A percentile compares a stretch with the other conserved stretches of the same genome.
These are phyloP conservation scores for Sanghuangporus baumii DNA, from an alignment of 1,284 basidiomycete species.

Conservation along the genomic window DNA sequence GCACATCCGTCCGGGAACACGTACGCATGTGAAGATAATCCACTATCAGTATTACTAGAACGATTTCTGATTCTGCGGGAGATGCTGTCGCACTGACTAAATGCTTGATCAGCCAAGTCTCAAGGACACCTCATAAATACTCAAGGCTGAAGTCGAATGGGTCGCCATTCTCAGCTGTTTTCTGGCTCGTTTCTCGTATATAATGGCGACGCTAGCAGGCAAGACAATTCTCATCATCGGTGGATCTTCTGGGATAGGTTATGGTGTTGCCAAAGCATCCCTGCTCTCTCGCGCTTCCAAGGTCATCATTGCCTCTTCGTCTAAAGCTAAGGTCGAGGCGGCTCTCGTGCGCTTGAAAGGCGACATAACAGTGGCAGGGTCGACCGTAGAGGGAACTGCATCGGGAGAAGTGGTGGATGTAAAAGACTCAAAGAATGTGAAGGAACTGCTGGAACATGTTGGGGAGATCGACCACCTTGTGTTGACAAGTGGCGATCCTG, in stretches of 20 bases:
- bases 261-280: conserved; percentile 14
- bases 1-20: too few species aligned
- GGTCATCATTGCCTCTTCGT: conserved; percentile 18
- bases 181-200: too few species aligned
- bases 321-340: conserved; percentile 1
- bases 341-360: conserved; percentile 8
- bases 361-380: background rate
- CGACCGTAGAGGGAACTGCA: conserved; percentile 1
- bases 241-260: conserved; percentile 17
- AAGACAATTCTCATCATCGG: conserved; percentile 14
- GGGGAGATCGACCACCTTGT: conserved; percentile 21
- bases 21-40: too few species aligned
- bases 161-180: too few species aligned
- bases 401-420: conserved; percentile 18
- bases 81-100: too few species aligned
- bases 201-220: conserved; percentile 9
- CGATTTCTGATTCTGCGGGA: too few species aligned
- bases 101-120: too few species aligned
- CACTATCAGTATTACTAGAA: too few species aligned
- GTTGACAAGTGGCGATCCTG: conserved; percentile 19
- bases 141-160: too few species aligned
- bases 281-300: conserved; percentile 10
- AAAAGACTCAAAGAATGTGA: conserved; percentile 1
- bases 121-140: too few species aligned
- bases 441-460: conserved; percentile 13